phyloP scores from a whole-genome alignment of 2,329 filamentous ascomycete genomes.

The Fusarium camptoceras region DNA sequence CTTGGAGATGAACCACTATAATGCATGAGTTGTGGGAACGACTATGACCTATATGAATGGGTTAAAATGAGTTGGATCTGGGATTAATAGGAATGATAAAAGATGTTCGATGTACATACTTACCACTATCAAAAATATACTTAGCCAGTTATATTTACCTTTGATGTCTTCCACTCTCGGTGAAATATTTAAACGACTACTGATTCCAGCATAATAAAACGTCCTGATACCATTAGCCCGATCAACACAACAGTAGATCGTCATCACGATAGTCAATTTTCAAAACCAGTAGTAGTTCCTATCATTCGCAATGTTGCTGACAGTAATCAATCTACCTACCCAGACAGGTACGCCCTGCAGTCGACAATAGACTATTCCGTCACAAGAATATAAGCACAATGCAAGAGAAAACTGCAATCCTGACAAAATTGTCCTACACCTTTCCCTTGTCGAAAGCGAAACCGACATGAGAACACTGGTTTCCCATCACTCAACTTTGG shows the following conservation, averaged over 20 bases:
- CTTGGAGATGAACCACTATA: not conserved
- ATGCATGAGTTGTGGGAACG: not conserved
- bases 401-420: not conserved
- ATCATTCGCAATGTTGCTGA: not conserved
- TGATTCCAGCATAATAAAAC: not conserved
- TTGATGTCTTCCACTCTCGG: rapidly evolving
- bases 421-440: not conserved
- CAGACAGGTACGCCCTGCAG: slow-evolving; percentile 1
- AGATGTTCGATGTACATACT: slow-evolving; percentile 21
- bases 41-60: not conserved
- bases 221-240: not conserved
- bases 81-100: not conserved
- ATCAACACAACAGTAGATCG: not conserved
- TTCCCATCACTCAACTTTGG: too few relatives aligned
- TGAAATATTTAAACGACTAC: not conserved
- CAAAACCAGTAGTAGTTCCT: not conserved
- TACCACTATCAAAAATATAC: not conserved
- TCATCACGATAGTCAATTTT: too few relatives aligned
- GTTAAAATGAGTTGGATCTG: not conserved
- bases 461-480: too few relatives aligned
- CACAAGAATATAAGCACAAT: not conserved
- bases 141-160: not conserved
- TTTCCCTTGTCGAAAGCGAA: not conserved
- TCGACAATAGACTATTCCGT: not conserved
- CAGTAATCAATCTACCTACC: not conserved